Conservation (phyloP, 208 protist genomes). For the Trypanosoma brucei region DNA sequence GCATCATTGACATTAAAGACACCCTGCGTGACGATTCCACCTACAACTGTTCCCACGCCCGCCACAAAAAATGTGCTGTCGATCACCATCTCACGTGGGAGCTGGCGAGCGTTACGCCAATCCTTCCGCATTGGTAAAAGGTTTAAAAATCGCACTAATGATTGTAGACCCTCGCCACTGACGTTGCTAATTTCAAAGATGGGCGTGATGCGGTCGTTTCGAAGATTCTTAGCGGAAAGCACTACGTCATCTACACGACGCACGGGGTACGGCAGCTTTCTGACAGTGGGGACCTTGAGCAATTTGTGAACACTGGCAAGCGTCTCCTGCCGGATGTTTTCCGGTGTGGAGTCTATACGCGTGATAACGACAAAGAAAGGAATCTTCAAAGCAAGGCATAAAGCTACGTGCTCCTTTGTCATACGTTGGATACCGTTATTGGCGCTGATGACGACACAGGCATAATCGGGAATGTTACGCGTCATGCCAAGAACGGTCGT, state of each 20-base stretch:
- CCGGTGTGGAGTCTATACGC: conserved; percentile 94
- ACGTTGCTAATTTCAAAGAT: conserved; percentile 95
- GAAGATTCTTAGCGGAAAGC: conserved; percentile 90
- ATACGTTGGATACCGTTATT: conserved; percentile 93
- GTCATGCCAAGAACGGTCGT: conserved; percentile 97
- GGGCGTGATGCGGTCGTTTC: conserved; percentile 77
- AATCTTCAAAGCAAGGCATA: conserved; percentile 95
- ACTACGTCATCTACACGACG: conserved; percentile 89
- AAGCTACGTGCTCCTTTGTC: conserved; percentile 95
- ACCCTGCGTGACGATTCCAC: conserved; percentile 91
- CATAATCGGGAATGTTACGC: conserved; percentile 93
- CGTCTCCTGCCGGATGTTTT: conserved; percentile 89
- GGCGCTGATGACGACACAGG: conserved; percentile 89
- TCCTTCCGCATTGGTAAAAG: conserved; percentile 88
- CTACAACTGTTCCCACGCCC: conserved; percentile 95
- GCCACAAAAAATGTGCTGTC: conserved; percentile 91
- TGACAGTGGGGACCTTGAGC: conserved; percentile 91
- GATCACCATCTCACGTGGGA: conserved; percentile 88
- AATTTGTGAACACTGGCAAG: conserved; percentile 85
- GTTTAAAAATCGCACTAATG: conserved; percentile 89
- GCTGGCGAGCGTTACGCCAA: conserved; percentile 63
- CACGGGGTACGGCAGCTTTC: conserved; percentile 91
- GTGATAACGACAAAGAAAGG: conserved; percentile 96
- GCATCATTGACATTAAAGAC: conserved; percentile 87
- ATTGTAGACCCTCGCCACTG: conserved; percentile 86